These are phyloP conservation scores for Trichoderma parareesei DNA, from an alignment of 495 filamentous ascomycete genomes.

Conservation along the genomic window DNA sequence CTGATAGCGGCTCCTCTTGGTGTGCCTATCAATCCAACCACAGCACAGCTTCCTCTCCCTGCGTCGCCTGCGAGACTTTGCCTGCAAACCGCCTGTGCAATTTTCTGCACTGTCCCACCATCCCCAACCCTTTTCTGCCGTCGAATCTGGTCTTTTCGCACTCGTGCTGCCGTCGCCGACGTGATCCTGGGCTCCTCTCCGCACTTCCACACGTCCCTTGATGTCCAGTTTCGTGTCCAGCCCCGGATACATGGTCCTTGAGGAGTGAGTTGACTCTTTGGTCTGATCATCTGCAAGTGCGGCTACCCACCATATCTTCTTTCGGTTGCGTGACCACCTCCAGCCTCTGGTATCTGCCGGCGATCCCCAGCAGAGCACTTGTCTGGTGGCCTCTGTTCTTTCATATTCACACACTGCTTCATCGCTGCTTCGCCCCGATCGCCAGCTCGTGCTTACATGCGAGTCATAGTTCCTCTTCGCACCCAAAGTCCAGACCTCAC, in stretches of 20 bases:
- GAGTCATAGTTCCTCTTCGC: slow-evolving; percentile 36
- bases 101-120: slow-evolving; percentile 1
- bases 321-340: background rate
- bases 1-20: slow-evolving; percentile 4
- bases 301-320: background rate
- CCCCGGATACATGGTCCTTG: slow-evolving; percentile 5
- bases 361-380: background rate
- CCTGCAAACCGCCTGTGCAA: background rate
- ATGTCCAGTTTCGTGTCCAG: background rate
- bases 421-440: background rate
- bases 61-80: background rate
- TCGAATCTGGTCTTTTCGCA: background rate
- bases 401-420: background rate
- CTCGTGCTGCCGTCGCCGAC: background rate
- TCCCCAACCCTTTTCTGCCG: background rate
- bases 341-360: background rate
- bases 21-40: background rate
- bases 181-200: background rate
- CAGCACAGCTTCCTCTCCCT: background rate
- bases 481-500: slow-evolving; percentile 30
- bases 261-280: slow-evolving; percentile 1
- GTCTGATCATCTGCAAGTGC: background rate
- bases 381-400: background rate
- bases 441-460: slow-evolving; percentile 31
- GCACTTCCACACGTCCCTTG: background rate